phyloP scores from a whole-genome alignment of 257 asterid species.

The Solanum pinnatisectum region DNA sequence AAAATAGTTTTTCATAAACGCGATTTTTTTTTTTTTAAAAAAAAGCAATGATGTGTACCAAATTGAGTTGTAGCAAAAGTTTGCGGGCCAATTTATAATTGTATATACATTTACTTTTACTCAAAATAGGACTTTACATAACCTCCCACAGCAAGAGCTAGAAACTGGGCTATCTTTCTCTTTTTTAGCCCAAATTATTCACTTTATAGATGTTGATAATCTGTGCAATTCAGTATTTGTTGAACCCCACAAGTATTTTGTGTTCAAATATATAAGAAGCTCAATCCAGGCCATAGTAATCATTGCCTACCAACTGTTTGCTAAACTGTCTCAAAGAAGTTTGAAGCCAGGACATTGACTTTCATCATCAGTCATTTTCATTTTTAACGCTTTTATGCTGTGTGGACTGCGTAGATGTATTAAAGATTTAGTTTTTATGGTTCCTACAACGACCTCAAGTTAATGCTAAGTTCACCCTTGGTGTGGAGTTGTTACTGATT shows the following conservation, averaged over 20 bases:
- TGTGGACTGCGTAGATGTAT: background rate
- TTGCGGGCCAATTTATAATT: background rate
- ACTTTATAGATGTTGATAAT: background rate
- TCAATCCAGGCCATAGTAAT: background rate
- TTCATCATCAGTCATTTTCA: background rate
- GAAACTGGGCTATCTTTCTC: background rate
- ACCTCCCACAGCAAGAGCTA: background rate
- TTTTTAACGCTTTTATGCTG: constrained; percentile 3
- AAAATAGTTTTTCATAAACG: background rate
- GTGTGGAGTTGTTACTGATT: background rate
- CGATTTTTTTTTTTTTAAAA: background rate
- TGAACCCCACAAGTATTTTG: background rate
- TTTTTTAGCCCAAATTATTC: background rate
- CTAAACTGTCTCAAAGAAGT: constrained; percentile 13
- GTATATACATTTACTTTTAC: background rate
- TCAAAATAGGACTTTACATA: background rate
- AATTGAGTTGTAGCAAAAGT: background rate
- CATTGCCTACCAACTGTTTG: constrained; percentile 17
- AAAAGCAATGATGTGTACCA: background rate
- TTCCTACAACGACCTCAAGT: background rate
- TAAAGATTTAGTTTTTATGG: background rate
- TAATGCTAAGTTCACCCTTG: background rate
- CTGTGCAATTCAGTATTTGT: background rate
- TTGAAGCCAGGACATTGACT: background rate
- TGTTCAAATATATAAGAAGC: background rate